Evolutionary conservation across 192 early-diverging fungal genomes (phyloP), one percentile per base, ranked within the genome.

Genomic region (Funneliformis mosseae): DNA sequence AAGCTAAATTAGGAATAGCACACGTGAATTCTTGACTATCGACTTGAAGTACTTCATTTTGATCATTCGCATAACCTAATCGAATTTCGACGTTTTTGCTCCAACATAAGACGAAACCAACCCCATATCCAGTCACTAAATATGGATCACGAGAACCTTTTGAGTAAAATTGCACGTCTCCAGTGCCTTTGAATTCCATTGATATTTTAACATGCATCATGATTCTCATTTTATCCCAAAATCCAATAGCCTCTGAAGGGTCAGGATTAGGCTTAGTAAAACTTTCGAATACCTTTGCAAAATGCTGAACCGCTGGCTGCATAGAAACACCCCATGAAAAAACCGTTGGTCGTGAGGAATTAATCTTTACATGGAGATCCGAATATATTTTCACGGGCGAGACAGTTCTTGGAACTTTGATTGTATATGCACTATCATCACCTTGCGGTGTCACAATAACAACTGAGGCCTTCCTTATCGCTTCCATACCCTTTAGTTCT

Each of bases 311-410:
- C 11, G 83, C 83, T 1, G 87, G 85, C 50, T 88, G 87, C 23
- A 85, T 83, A 21, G 87, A 80, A 21, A 82, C 68, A 60, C 76
- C 71, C 85, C 85, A 88, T 10, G 83, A 63, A 46, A 80, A 45
- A 23, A 72, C 74, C 0, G 83, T 76, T n/a, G 76, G 43, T 6
- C 43, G 55, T 10, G 76, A 27, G 4, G 77, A 79, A 77, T 81
- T 68, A 28, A 87, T 81, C 5, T 83, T 61, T 7, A 86, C 83
- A 75, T 86, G 45, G 14, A 88, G 83, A 48, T 78, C 70, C 8
- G 87, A 88, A 41, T 86, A 88, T 50, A 88, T 74, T 62, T 88
- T 88, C 6, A 84, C 81, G 1, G 87, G 83, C 0, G 87, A 83
- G 1, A 69, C 41, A 7, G 82, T 83, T 25, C 87, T 80, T 27